Evolutionary conservation across 163 green algal species (phyloP).

Genomic region (Dunaliella salina): DNA sequence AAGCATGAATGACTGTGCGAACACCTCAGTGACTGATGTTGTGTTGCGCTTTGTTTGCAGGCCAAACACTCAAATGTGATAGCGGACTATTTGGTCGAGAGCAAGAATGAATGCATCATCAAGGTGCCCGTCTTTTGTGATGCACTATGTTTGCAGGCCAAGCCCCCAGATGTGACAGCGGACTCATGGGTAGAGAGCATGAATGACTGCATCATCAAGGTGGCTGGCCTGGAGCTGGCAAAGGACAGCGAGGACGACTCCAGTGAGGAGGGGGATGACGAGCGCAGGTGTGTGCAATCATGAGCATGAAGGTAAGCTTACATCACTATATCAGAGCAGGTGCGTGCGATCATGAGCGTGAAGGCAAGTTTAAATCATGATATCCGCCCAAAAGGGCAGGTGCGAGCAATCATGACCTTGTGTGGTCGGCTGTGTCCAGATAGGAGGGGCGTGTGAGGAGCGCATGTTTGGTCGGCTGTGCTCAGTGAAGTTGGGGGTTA

Average conservation of each 20-base stretch:
- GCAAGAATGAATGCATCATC: conserved; percentile 30
- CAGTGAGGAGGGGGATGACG: neutral
- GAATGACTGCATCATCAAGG: conserved; percentile 55
- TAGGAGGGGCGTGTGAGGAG: neutral
- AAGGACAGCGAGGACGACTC: neutral
- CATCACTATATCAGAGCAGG: too few species aligned
- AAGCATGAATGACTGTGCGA: too few species aligned
- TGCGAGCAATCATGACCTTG: neutral
- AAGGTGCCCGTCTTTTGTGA: conserved; percentile 23
- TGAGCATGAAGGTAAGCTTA: too few species aligned
- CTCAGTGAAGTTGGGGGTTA: neutral
- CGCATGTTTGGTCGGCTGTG: neutral
- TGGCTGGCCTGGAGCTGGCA: conserved; percentile 1
- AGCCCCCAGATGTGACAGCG: conserved; percentile 45
- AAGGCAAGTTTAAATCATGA: too few species aligned
- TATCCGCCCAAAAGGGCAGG: neutral
- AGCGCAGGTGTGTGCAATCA: neutral
- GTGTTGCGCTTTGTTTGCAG: neutral
- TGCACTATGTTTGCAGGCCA: conserved; percentile 33
- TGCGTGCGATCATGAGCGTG: neutral
- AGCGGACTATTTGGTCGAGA: neutral
- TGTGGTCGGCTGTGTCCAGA: neutral
- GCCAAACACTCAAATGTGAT: neutral
- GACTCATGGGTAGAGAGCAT: conserved; percentile 54
- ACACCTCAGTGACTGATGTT: too few species aligned